phyloP scores from a whole-genome alignment of 768 basidiomycete species.

The Mycena chlorophos region DNA sequence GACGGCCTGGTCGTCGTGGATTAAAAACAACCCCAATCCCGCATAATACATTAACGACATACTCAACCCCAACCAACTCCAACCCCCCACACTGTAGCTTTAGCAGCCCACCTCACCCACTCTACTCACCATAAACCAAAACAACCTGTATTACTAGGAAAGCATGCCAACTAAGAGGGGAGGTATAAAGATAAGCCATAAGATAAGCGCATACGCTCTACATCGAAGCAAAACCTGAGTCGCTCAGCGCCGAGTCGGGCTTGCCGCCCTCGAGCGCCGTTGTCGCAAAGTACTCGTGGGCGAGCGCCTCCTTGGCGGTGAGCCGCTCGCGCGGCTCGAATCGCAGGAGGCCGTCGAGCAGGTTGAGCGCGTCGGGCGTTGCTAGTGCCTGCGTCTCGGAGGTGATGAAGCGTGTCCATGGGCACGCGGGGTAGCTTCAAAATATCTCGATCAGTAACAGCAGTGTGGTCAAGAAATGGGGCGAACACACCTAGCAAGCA shows the following conservation, averaged over 20 bases:
- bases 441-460: neutral
- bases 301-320: slow-evolving; percentile 66
- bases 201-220: slow-evolving; percentile 1
- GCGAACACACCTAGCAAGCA: slow-evolving; percentile 47
- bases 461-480: neutral
- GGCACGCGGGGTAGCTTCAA: slow-evolving; percentile 56
- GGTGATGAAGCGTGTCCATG: slow-evolving; percentile 65
- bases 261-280: slow-evolving; percentile 49
- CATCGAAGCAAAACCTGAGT: slow-evolving; percentile 49
- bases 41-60: neutral
- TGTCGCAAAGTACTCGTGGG: slow-evolving; percentile 44
- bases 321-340: slow-evolving; percentile 72
- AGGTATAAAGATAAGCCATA: neutral
- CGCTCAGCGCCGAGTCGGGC: slow-evolving; percentile 45
- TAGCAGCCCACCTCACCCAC: too few relatives aligned
- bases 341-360: slow-evolving; percentile 63
- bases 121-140: neutral
- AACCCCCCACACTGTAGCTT: neutral
- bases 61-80: too few relatives aligned
- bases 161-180: neutral
- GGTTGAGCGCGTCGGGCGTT: slow-evolving; percentile 63
- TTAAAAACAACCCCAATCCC: neutral
- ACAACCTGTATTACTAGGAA: slow-evolving; percentile 1
- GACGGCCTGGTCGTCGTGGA: neutral
- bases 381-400: slow-evolving; percentile 58